Conservation (phyloP, 257 asterid genomes). For the Petunia secreta region DNA sequence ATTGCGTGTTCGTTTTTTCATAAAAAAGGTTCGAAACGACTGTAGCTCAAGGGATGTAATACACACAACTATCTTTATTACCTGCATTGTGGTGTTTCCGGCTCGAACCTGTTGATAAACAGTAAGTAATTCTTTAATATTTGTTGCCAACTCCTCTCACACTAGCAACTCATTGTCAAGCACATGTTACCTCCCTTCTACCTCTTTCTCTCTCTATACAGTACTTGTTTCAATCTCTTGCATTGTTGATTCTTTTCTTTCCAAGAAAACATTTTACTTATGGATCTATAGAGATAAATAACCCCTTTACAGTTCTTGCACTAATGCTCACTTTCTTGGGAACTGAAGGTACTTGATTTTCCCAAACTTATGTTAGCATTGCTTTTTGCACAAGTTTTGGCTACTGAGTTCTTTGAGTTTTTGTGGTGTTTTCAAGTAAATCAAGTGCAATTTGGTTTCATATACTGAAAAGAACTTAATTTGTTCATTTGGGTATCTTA, state of each 20-base stretch:
- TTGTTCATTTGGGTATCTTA: constrained; percentile 41
- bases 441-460: neutral
- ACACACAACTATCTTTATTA: too few species aligned
- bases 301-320: constrained; percentile 9
- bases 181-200: constrained; percentile 27
- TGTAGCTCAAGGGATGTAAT: too few species aligned
- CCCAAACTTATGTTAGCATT: constrained; percentile 23
- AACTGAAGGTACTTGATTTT: constrained; percentile 27
- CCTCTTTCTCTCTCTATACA: constrained; percentile 9
- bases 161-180: constrained; percentile 25
- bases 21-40: too few species aligned
- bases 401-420: neutral
- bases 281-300: constrained; percentile 42
- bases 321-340: constrained; percentile 25
- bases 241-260: neutral
- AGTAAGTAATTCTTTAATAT: neutral
- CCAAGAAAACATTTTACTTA: constrained; percentile 26
- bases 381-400: constrained; percentile 29
- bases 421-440: neutral
- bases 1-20: too few species aligned
- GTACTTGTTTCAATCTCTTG: constrained; percentile 18
- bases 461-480: constrained; percentile 33
- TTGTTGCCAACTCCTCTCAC: constrained; percentile 32
- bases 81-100: too few species aligned
- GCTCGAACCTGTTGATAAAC: too few species aligned